Evolutionary conservation across 257 asterid species (phyloP), one percentile per base, ranked within the genome.

Genomic region (Ligustrum vulgare): DNA sequence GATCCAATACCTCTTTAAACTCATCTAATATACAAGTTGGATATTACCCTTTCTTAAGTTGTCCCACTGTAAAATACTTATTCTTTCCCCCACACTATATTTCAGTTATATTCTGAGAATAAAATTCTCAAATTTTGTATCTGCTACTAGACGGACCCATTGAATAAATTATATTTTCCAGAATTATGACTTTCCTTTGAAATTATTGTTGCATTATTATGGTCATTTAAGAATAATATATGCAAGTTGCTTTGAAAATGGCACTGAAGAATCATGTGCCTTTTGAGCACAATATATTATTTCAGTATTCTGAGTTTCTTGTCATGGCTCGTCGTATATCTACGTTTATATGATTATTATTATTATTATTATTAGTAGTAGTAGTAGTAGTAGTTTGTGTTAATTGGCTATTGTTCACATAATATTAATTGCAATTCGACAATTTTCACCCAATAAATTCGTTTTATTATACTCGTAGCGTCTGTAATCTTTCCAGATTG

Each of bases 401-500:
- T 47, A 34, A 47, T 33, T 13, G 36, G 60, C 20, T 11, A 7
- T 41, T 18, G 25, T 34, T 78, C 67, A 28, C 69, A 35, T 71
- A 20, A 4, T 37, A 33, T 36, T 65, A 62, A 39, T 47, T 47
- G 73, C 70, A 31, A 32, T 32, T 85, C 5, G 66, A 31, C 56
- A 43, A 22, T 10, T 28, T 64, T 71, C 68, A 43, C 12, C 8
- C 28, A 67, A 22, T 47, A 64, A 60, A 41, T 36, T 34, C 4
- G 23, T n/a, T 73, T 41, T 25, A 31, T 74, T 62, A 64, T 23
- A 39, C 47, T 67, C 66, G 31, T 22, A 65, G 12, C 64, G 18
- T n/a, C 16, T 75, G 33, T 35, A 22, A 13, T 74, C 70, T 74
- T 64, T 82, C 74, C 96, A 95, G 99, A 82, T 93, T 64, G 98